Conservation (phyloP, 1,139 yeast genomes). For the Hyphopichia fennica region DNA sequence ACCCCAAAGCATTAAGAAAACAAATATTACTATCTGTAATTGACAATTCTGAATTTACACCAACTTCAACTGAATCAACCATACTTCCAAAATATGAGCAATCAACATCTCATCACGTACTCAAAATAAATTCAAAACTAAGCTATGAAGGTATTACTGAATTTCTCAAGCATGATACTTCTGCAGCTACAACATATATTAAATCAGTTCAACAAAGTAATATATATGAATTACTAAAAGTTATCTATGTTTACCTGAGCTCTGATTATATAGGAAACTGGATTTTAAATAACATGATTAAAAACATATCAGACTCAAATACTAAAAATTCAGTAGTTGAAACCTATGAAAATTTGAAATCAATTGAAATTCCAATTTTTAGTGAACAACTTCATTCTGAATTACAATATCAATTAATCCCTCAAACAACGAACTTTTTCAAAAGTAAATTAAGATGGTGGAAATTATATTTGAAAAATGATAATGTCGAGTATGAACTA, state of each 20-base stretch:
- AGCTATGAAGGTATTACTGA: slow-evolving; percentile 31
- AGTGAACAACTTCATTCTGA: slow-evolving; percentile 38
- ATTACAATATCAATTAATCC: slow-evolving; percentile 35
- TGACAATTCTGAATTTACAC: slow-evolving; percentile 43
- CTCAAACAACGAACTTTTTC: slow-evolving; percentile 32
- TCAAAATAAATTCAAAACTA: slow-evolving; percentile 35
- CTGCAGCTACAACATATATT: slow-evolving; percentile 32
- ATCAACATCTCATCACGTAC: slow-evolving; percentile 20
- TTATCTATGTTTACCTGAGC: slow-evolving; percentile 28
- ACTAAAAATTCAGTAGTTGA: slow-evolving; percentile 8
- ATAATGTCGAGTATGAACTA: slow-evolving; percentile 46
- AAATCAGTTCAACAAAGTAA: slow-evolving; percentile 35
- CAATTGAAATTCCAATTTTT: slow-evolving; percentile 27
- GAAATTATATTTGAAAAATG: slow-evolving; percentile 45
- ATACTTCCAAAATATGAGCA: slow-evolving; percentile 22
- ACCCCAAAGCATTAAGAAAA: slow-evolving; percentile 19
- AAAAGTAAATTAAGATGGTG: slow-evolving; percentile 39
- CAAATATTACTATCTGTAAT: slow-evolving; percentile 34
- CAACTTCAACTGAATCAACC: slow-evolving; percentile 33
- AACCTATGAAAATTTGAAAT: slow-evolving; percentile 16
- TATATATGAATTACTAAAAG: slow-evolving; percentile 34
- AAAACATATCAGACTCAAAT: slow-evolving; percentile 1
- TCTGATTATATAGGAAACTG: slow-evolving; percentile 22
- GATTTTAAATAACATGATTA: slow-evolving; percentile 24
- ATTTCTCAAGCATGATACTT: slow-evolving; percentile 31